phyloP scores from a whole-genome alignment of 1,284 basidiomycete species.

The Trametes sp. region DNA sequence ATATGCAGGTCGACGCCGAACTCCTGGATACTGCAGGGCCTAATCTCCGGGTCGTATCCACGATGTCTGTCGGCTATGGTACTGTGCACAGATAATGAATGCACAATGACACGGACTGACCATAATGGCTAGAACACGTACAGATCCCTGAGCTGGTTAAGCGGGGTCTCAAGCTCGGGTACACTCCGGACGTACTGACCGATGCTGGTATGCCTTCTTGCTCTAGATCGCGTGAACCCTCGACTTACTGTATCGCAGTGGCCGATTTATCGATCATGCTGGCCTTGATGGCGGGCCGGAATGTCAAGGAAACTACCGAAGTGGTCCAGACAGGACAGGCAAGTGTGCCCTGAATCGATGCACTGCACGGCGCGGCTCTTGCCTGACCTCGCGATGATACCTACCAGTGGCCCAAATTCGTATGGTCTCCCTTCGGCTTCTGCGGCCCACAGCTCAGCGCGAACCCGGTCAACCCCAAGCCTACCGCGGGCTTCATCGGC shows the following conservation, averaged over 20 bases:
- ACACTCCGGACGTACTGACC: constrained; percentile 91
- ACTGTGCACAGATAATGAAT: constrained; percentile 30
- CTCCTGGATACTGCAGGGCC: constrained; percentile 77
- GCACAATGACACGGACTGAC: background rate
- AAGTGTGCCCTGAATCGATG: constrained; percentile 31
- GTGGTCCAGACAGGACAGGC: constrained; percentile 77
- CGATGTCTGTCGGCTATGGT: constrained; percentile 93
- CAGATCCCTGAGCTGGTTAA: constrained; percentile 69
- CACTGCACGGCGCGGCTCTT: too few species aligned
- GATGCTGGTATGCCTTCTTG: constrained; percentile 71
- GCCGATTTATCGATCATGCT: constrained; percentile 91
- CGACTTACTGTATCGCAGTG: constrained; percentile 52
- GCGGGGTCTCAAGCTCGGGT: constrained; percentile 80
- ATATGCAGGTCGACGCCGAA: constrained; percentile 71
- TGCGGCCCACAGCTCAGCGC: constrained; percentile 82
- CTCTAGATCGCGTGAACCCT: constrained; percentile 1
- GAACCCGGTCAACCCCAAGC: constrained; percentile 55
- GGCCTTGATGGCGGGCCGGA: constrained; percentile 88
- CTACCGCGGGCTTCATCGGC: constrained; percentile 90
- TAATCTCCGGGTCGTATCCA: constrained; percentile 81
- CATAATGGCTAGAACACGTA: constrained; percentile 74
- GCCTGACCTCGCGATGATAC: background rate
- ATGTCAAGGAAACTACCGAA: constrained; percentile 68
- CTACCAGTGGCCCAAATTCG: constrained; percentile 62
- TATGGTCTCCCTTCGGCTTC: constrained; percentile 85